Evolutionary conservation across 805 yeast genomes (phyloP).

Genomic region (Candida krabiensis): DNA sequence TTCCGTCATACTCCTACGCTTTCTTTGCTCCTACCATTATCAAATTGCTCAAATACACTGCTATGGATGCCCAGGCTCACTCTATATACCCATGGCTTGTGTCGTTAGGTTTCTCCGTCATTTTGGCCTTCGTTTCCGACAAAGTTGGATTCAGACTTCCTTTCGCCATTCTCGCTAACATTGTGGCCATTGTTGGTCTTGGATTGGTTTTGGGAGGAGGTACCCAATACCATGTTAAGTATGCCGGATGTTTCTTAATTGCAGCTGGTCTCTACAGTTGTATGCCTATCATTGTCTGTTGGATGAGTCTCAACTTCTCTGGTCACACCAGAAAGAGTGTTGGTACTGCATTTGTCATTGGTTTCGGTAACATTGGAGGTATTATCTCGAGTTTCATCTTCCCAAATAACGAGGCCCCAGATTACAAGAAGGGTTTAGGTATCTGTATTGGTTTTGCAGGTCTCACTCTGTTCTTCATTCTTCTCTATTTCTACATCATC

Average conservation of each 20-base stretch:
- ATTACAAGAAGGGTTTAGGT: constrained; percentile 53
- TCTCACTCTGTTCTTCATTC: constrained; percentile 38
- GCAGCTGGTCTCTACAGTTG: constrained; percentile 60
- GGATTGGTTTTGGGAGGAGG: constrained; percentile 51
- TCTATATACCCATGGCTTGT: constrained; percentile 85
- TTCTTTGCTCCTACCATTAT: constrained; percentile 72
- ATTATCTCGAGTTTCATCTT: constrained; percentile 62
- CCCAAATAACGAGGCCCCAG: constrained; percentile 57
- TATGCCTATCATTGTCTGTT: constrained; percentile 71
- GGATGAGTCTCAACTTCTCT: constrained; percentile 61
- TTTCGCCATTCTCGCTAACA: constrained; percentile 33
- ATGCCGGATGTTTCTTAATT: constrained; percentile 63
- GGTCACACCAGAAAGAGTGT: constrained; percentile 61
- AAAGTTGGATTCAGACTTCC: constrained; percentile 45
- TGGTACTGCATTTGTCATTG: constrained; percentile 54
- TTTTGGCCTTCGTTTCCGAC: constrained; percentile 67
- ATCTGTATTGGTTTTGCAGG: constrained; percentile 49
- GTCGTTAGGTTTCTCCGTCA: constrained; percentile 67
- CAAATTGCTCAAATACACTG: constrained; percentile 59
- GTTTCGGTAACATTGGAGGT: constrained; percentile 75
- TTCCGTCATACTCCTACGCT: constrained; percentile 77
- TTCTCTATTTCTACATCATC: constrained; percentile 33
- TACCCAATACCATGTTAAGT: constrained; percentile 41
- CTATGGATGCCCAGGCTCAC: constrained; percentile 73
- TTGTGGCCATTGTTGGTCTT: constrained; percentile 52